phyloP scores from a whole-genome alignment of 495 filamentous ascomycete species.

The Trichoderma virens region DNA sequence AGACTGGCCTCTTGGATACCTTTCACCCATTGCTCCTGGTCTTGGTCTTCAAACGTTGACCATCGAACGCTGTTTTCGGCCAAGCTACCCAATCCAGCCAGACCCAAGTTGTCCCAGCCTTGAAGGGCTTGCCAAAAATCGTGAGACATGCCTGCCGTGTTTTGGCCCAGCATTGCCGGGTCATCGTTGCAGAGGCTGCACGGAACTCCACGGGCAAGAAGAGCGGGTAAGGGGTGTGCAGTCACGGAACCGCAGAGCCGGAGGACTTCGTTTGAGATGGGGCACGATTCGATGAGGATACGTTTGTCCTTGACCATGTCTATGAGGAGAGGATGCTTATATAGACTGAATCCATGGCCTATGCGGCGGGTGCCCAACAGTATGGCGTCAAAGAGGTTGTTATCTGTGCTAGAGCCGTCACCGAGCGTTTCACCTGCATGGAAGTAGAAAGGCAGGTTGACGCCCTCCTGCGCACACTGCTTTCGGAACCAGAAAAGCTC shows the following conservation, averaged over 20 bases:
- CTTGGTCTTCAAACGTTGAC: conserved; percentile 80
- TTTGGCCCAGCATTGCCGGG: conserved; percentile 72
- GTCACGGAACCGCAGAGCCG: conserved; percentile 69
- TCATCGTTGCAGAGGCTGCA: conserved; percentile 79
- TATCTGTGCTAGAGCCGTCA: conserved; percentile 65
- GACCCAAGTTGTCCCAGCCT: conserved; percentile 74
- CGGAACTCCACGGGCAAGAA: conserved; percentile 76
- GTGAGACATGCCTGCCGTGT: conserved; percentile 67
- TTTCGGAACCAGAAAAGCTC: conserved; percentile 91
- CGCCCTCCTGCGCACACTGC: conserved; percentile 63
- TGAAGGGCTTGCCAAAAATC: conserved; percentile 91
- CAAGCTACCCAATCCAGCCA: conserved; percentile 73
- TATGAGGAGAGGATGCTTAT: conserved; percentile 84
- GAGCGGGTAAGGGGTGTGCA: conserved; percentile 71
- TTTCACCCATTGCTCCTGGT: conserved; percentile 55
- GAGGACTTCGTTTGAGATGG: conserved; percentile 67
- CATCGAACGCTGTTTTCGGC: conserved; percentile 89
- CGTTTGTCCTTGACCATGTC: conserved; percentile 80
- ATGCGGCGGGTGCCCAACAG: conserved; percentile 82
- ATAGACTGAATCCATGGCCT: conserved; percentile 79
- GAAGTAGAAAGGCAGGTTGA: conserved; percentile 93
- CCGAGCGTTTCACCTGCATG: conserved; percentile 83
- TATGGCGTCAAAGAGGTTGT: conserved; percentile 86
- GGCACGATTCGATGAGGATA: conserved; percentile 81
- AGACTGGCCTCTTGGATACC: conserved; percentile 65